Base-by-base conservation (phyloP, 306 rosid genomes). In the Glycine latifolia region DNA sequence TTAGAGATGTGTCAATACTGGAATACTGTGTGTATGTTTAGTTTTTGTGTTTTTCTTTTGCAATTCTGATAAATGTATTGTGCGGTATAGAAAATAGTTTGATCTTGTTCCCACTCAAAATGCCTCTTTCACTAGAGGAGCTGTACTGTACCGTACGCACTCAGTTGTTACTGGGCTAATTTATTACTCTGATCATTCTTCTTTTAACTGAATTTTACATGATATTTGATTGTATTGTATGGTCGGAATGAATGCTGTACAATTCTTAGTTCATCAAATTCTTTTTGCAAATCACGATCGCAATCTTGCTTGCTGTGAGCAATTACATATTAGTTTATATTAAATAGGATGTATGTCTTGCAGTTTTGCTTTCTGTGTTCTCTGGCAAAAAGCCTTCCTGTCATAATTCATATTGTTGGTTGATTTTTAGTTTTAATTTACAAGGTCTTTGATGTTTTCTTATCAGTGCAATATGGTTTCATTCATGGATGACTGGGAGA, bases 61-160 rank as follows among this genome's bases (percentile, higher is more conserved):
- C 65, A 67, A 46, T 63, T 74, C 81, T 85, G 77, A 67, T 80
- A 20, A 55, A 77, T 78, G 86, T 75, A 48, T 78, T 86, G 58
- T 70, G 67, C 39, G 37, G 8, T 39, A 71, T 55, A 82, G 43
- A 52, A 17, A 85, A 39, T n/a, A 54, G 75, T 58, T 16, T 53
- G 37, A 20, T 20, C 26, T 15, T 82, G 71, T 46, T 80, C 59
- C 60, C 47, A 16, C 59, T 52, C 52, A 49, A 47, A 7, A 26
- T 73, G 52, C 10, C 75, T 31, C 54, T 50, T 26, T 26, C 31
- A 26, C 31, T 26, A 26, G 31, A 26, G 31, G 31, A 26, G 31
- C 31, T 26, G 31, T 26, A 26, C 31, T 26, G 1, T 26, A 26
- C 31, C 31, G 31, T 26, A 26, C 31, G 1, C 31, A 26, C 31